Conservation (phyloP, 441 rosid genomes). For the Pelargonium cotyledonis region DNA sequence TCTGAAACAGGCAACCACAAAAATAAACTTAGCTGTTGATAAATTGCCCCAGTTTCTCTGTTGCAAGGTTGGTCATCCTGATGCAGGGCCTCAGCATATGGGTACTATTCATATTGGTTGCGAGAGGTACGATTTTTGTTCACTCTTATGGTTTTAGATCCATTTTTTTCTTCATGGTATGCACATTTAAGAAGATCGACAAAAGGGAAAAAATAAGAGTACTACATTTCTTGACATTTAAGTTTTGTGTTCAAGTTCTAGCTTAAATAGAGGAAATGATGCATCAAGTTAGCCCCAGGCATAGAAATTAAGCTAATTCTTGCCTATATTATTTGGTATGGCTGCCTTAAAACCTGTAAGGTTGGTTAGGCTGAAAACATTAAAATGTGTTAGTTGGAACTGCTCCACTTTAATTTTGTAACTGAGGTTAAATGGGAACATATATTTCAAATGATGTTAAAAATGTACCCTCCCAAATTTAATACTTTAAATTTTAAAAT, state of each 20-base stretch:
- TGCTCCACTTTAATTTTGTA: background rate
- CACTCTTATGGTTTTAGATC: too few relatives aligned
- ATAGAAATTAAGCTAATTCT: background rate
- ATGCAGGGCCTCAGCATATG: conserved; percentile 71
- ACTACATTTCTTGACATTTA: background rate
- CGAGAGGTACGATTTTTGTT: conserved; percentile 43
- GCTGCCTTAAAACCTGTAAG: background rate
- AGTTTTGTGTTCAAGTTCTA: background rate
- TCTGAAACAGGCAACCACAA: conserved; percentile 72
- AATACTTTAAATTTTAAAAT: background rate
- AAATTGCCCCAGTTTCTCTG: conserved; percentile 67
- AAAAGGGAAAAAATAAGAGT: background rate
- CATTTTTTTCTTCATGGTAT: background rate
- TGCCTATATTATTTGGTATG: background rate
- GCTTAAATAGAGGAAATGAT: background rate
- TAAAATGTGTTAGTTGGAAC: background rate
- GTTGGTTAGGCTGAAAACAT: background rate
- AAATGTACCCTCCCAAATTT: conserved; percentile 1
- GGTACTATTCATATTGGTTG: conserved; percentile 92
- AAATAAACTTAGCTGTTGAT: conserved; percentile 77
- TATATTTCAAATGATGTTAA: background rate
- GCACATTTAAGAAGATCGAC: background rate
- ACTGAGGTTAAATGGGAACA: background rate
- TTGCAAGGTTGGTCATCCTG: conserved; percentile 51
- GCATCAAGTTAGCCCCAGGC: background rate